Evolutionary conservation across 1,284 basidiomycete genomes (phyloP).

Genomic region (Ganoderma leucocontextum): DNA sequence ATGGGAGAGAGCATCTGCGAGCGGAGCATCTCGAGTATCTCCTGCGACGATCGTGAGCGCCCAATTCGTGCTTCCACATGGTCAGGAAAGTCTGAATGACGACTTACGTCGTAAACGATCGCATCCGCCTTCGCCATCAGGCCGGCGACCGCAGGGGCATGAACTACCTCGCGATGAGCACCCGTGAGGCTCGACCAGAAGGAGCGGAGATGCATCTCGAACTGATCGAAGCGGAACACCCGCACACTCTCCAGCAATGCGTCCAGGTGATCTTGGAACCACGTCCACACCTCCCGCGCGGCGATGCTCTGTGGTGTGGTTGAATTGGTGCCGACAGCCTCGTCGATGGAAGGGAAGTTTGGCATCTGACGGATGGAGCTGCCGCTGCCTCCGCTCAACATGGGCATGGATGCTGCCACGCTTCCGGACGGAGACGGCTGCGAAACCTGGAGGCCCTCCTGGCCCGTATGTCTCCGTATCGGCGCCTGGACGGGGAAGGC

Average conservation of each 20-base stretch:
- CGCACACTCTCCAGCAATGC: conserved; percentile 79
- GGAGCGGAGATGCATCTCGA: conserved; percentile 82
- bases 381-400: conserved; percentile 52
- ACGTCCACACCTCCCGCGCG: conserved; percentile 84
- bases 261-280: conserved; percentile 89
- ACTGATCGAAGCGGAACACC: conserved; percentile 84
- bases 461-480: conserved; percentile 72
- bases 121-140: conserved; percentile 89
- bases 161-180: conserved; percentile 83
- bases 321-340: conserved; percentile 78
- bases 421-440: conserved; percentile 60
- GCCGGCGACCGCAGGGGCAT: conserved; percentile 86
- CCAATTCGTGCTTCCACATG: conserved; percentile 9
- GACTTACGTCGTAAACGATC: conserved; percentile 84
- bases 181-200: conserved; percentile 83
- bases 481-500: conserved; percentile 75
- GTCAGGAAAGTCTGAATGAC: conserved; percentile 13
- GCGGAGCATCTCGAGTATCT: conserved; percentile 85
- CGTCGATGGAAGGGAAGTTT: conserved; percentile 85
- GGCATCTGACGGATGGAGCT: conserved; percentile 79
- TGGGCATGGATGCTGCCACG: conserved; percentile 54
- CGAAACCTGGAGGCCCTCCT: conserved; percentile 58
- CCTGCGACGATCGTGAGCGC: conserved; percentile 52
- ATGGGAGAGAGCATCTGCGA: conserved; percentile 86
- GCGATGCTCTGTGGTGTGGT: conserved; percentile 77